Base-by-base conservation (phyloP, 192 early-diverging fungal species). In the Thamnidium elegans region DNA sequence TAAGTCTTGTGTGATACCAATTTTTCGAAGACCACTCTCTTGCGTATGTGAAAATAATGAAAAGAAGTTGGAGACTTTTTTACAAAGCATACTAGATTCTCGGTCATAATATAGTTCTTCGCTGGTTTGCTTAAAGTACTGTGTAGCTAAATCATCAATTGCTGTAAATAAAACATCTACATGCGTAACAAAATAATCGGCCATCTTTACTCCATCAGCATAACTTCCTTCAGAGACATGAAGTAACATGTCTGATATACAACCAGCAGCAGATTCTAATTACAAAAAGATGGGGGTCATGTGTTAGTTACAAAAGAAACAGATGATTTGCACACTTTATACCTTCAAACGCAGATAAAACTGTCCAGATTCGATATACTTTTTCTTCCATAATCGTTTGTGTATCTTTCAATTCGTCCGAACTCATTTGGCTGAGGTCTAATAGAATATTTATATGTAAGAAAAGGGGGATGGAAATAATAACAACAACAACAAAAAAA, bases 71-170 rank as follows among this genome's bases (percentile, higher is more conserved):
- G 93, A 85, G 47, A 96, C 92, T 68, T 90, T 90, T 69, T 93
- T 96, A 67, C 92, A 93, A 55, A 99, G 81, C 79, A 94, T 86
- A 77, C 89, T 94, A 9, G 97, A 94, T 75, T 98, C 96, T 36
- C 90, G 74, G 26, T 85, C 86, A 69, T 92, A 83, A 50, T 87
- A 81, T 34, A 91, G 75, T 21, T 74, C 79, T 62, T 78, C 76
- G 66, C 64, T 54, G 3, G 23, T 26, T 3, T 58, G 34, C 10
- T 52, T 48, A 50, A 56, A 45, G 20, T 71, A 76, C 55, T 86
- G 80, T 36, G 77, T 70, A 39, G 91, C 90, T 54, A 96, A 81
- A 55, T 84, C 84, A 68, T 94, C 91, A 60, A 96, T 85, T 32
- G 88, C 89, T 36, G 75, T 70, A 72, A 94, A 94, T 26, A 96